A percentile compares a stretch with the other conserved stretches of the same genome.
Conservation (phyloP, 352 stramenopile species). For the Aphanomyces astaci region DNA sequence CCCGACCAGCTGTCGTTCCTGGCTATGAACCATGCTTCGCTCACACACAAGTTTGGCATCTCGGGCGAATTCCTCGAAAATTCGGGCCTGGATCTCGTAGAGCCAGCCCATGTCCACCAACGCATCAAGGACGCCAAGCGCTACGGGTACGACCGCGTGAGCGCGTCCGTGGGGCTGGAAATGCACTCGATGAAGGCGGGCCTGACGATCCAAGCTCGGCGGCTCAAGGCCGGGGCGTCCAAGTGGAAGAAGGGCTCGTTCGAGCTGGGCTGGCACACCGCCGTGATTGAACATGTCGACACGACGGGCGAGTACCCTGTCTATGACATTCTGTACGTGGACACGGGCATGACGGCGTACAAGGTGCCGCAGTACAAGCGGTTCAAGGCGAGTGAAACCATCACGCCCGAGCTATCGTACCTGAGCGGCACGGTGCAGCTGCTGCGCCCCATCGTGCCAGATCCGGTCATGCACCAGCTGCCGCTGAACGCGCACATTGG, state of each 20-base stretch:
- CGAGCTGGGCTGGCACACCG: constrained; percentile 58
- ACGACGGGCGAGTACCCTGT: constrained; percentile 59
- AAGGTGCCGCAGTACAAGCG: constrained; percentile 62
- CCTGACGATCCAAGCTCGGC: constrained; percentile 54
- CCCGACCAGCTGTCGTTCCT: constrained; percentile 91
- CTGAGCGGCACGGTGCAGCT: constrained; percentile 79
- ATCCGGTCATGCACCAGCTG: constrained; percentile 84
- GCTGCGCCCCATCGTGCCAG: constrained; percentile 54
- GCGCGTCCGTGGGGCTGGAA: constrained; percentile 33
- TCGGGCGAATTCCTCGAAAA: constrained; percentile 82
- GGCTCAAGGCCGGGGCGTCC: constrained; percentile 60
- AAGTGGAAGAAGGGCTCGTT: constrained; percentile 86
- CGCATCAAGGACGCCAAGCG: constrained; percentile 49
- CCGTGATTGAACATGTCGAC: constrained; percentile 56
- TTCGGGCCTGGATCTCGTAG: constrained; percentile 85
- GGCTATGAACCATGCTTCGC: constrained; percentile 92
- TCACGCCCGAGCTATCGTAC: constrained; percentile 48
- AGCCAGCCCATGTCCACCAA: constrained; percentile 69
- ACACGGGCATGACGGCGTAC: constrained; percentile 76
- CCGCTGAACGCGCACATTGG: constrained; percentile 80
- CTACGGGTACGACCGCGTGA: constrained; percentile 33
- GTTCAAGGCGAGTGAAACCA: constrained; percentile 63
- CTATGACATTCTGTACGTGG: constrained; percentile 83
- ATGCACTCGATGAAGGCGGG: constrained; percentile 29
- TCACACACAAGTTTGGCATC: constrained; percentile 91